Base-by-base conservation (phyloP, 371 early-diverging fungal genomes). In the Mortierella sp. region DNA sequence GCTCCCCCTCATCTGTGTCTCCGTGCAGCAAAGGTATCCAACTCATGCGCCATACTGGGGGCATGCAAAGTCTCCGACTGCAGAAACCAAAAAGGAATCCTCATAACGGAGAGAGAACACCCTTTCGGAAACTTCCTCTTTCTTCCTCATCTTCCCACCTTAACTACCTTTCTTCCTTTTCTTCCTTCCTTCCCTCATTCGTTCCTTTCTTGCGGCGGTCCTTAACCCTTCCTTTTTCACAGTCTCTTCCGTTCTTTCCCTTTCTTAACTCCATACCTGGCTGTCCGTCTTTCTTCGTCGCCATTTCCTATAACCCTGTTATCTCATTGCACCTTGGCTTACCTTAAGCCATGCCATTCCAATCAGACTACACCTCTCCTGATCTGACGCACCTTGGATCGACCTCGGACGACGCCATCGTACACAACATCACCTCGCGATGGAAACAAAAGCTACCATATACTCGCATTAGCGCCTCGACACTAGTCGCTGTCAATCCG, bases 401-500 rank as follows among this genome's bases (percentile, higher is more conserved):
- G 4, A 73, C 68, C 5, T 73, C 73, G 1, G 73, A 73, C 26
- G 73, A 73, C 41, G 73, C 73, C 27, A 73, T 73, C 37, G 73
- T 73, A 17, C 63, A 73, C 63, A 73, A 66, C 39, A 52, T 73
- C 42, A 62, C 73, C 19, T 73, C 73, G 4, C 41, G 73, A 24
- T 73, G 73, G 73, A 73, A 73, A 26, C 73, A 73, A 43, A 73
- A 67, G 21, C 68, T 73, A 23, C 73, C 73, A 6, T 90, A 88
- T 69, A 90, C 93, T 26, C 82, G 88, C 9, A 81, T 92, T 56
- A 86, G 87, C 26, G 70, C 81, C 43, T 83, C 90, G 6, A 78
- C 79, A 3, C 79, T 94, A 3, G 87, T 85, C 47, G 83, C 78
- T 52, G 83, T 85, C 57, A 89, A 87, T 55, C 85, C 86, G 23